Evolutionary conservation across 2,329 filamentous ascomycete genomes (phyloP), one percentile per base, ranked within the genome.

Genomic region (Calonectria multiphialidica): DNA sequence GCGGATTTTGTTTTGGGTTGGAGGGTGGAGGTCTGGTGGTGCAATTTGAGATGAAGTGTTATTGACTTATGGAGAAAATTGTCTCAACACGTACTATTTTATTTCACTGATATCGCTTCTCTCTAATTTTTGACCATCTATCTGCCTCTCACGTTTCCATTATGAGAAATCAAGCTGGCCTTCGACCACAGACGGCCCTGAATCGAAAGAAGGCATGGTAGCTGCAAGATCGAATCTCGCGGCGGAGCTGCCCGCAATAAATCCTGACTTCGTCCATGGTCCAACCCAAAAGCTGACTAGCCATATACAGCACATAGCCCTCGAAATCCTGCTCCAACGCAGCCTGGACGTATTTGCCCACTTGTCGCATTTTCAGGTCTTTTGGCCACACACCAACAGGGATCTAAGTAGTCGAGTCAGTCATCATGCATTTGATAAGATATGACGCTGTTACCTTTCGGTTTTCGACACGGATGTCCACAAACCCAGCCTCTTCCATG

Each of bases 401-500:
- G 18, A 67, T 67, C 65, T 67, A 25, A 8, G 37, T 33, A 21
- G 12, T 37, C 15, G 9, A 47, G 61, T 67, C 28, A 67, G 35
- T 5, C 2, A 10, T n/a, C n/a, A n/a, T n/a, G n/a, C n/a, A n/a
- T n/a, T n/a, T n/a, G n/a, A n/a, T n/a, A n/a, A n/a, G n/a, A n/a
- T n/a, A n/a, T n/a, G n/a, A n/a, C n/a, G n/a, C n/a, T n/a, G n/a
- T n/a, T 70, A 75, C 76, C 66, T 78, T 78, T 5, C 74, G 74
- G 2, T 78, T 72, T 71, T 75, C 75, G 4, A 70, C 66, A 2
- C 72, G 35, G 1, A 78, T 47, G 0, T 77, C 77, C 0, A 78
- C 75, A 15, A 78, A 77, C 2, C 77, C 77, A 3, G 76, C 76
- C 1, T 75, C 77, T 25, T 78, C 72, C 76, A 78, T 78, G 0